phyloP scores from a whole-genome alignment of 768 basidiomycete genomes.

The Mycena leptocephala region DNA sequence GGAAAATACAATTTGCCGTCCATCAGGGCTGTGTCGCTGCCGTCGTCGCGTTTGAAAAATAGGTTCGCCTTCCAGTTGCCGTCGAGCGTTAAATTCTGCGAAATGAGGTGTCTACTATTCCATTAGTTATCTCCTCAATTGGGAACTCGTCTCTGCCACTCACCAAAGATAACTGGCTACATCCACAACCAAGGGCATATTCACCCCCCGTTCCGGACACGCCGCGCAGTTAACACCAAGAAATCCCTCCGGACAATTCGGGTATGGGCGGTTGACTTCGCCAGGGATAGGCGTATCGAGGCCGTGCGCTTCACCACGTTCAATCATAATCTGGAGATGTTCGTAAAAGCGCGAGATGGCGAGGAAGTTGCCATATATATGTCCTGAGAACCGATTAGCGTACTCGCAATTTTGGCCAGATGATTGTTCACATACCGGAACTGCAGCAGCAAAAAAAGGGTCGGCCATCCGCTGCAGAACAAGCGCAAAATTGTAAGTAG shows the following conservation, averaged over 20 bases:
- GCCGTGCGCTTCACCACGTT: no score
- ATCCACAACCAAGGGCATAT: conserved; percentile 19
- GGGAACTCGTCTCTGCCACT: not conserved
- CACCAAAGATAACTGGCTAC: conserved; percentile 20
- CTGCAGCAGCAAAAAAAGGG: no score
- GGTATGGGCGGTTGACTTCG: conserved; percentile 7
- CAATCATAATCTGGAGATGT: no score
- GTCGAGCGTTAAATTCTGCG: not conserved
- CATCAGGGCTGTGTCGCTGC: conserved; percentile 10
- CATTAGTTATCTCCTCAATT: not conserved
- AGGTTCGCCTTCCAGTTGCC: conserved; percentile 23
- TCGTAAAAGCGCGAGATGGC: no score
- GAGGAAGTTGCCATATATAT: no score
- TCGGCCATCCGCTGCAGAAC: no score
- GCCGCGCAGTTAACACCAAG: conserved; percentile 5
- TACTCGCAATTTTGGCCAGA: no score
- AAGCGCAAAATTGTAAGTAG: no score
- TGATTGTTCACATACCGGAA: no score
- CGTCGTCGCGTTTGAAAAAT: conserved; percentile 27
- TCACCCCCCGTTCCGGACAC: conserved; percentile 23
- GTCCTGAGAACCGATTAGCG: no score
- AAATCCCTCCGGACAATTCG: conserved; percentile 5
- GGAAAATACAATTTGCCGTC: conserved; percentile 27
- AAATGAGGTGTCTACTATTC: not conserved
- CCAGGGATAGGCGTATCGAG: conserved; percentile 2